phyloP scores from a whole-genome alignment of 805 yeast species.

The Candida corydali region DNA sequence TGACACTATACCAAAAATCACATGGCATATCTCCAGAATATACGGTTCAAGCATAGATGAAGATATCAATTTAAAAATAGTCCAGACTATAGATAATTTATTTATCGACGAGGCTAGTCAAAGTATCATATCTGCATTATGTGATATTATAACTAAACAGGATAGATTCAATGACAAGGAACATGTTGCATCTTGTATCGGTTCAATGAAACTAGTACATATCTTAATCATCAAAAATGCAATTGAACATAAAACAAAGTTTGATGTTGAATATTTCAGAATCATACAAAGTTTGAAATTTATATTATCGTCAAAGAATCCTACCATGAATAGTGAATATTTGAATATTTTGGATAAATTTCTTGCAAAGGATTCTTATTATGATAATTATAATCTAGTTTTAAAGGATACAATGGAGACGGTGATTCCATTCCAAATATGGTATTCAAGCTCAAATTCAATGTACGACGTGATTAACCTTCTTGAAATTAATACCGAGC shows the following conservation, averaged over 20 bases:
- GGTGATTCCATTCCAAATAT: conserved; percentile 35
- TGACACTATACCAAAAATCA: conserved; percentile 16
- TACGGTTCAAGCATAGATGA: conserved; percentile 26
- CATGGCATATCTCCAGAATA: conserved; percentile 46
- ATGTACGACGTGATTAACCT: conserved; percentile 35
- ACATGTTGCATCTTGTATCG: conserved; percentile 22
- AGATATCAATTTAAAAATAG: conserved; percentile 28
- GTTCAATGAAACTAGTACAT: conserved; percentile 36
- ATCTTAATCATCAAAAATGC: conserved; percentile 22
- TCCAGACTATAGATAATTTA: conserved; percentile 38
- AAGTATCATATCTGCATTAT: conserved; percentile 14
- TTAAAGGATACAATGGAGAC: conserved; percentile 15
- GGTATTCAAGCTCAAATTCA: conserved; percentile 38
- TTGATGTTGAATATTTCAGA: conserved; percentile 15
- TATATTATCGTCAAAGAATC: conserved; percentile 31
- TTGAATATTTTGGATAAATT: conserved; percentile 37
- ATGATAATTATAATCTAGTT: conserved; percentile 12
- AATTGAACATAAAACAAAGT: conserved; percentile 17
- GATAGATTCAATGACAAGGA: conserved; percentile 11
- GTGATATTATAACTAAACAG: conserved; percentile 18
- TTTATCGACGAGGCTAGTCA: conserved; percentile 33
- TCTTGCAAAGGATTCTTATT: conserved; percentile 24
- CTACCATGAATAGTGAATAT: conserved; percentile 37
- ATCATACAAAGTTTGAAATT: conserved; percentile 30
- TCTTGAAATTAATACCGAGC: conserved; percentile 20